These are phyloP conservation scores for Pleoardoris graminearum DNA, from an alignment of 2,329 filamentous ascomycete species.

Conservation along the genomic window DNA sequence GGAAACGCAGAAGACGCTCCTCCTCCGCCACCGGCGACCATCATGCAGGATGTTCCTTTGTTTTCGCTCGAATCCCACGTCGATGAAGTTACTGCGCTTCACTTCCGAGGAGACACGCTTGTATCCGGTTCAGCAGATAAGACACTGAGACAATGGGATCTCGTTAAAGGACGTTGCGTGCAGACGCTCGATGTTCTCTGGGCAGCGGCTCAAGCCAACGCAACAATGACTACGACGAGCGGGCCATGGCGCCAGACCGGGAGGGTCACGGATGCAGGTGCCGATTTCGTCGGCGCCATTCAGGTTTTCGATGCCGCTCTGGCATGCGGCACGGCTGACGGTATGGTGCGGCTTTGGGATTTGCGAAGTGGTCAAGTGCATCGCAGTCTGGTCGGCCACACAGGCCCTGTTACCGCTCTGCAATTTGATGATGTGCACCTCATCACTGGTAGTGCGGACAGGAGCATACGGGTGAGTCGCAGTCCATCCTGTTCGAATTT, in stretches of 20 bases:
- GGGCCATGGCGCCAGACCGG: conserved; percentile 73
- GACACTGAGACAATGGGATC: conserved; percentile 95
- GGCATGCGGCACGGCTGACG: conserved; percentile 94
- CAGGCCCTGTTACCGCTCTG: conserved; percentile 87
- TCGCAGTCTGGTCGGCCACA: conserved; percentile 91
- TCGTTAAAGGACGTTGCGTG: conserved; percentile 94
- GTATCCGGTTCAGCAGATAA: conserved; percentile 97
- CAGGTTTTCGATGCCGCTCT: conserved; percentile 96
- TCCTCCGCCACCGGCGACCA: conserved; percentile 68
- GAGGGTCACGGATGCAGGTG: conserved; percentile 66
- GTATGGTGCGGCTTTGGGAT: conserved; percentile 97
- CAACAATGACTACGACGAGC: conserved; percentile 63
- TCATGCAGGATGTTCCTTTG: conserved; percentile 87
- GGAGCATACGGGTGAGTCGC: conserved; percentile 84
- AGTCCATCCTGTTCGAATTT: not conserved
- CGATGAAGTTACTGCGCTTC: conserved; percentile 89
- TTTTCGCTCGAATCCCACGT: conserved; percentile 88
- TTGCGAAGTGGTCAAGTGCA: conserved; percentile 95
- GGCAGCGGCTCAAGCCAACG: conserved; percentile 89
- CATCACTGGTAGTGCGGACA: conserved; percentile 88
- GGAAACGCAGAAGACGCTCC: conserved; percentile 73
- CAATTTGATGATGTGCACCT: conserved; percentile 97
- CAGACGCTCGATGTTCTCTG: conserved; percentile 97
- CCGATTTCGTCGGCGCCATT: conserved; percentile 91
- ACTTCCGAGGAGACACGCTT: conserved; percentile 85